Conservation (phyloP, 441 rosid species). For the Pelargonium myrrhifolium region DNA sequence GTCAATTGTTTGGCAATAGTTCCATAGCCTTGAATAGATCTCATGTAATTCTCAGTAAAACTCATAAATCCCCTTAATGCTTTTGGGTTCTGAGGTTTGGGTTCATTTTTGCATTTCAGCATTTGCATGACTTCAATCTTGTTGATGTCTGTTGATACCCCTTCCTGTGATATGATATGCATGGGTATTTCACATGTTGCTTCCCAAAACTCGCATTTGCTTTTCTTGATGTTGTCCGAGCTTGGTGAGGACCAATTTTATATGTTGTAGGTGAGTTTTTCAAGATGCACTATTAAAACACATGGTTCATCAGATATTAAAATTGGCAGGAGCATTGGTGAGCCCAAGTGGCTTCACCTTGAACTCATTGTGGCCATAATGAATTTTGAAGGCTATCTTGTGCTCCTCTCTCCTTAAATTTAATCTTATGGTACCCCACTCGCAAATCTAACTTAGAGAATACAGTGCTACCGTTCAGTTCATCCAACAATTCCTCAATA, state of each 20-base stretch:
- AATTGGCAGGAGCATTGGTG: neutral
- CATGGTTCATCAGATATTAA: neutral
- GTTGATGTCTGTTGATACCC: no score
- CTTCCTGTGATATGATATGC: no score
- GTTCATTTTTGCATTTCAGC: no score
- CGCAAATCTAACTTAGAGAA: conserved; percentile 4
- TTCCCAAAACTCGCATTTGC: no score
- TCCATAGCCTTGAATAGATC: neutral
- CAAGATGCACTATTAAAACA: neutral
- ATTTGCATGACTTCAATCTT: no score
- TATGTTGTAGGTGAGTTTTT: no score
- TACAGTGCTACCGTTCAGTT: neutral
- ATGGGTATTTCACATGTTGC: no score
- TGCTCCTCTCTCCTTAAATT: neutral
- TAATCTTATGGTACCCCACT: neutral
- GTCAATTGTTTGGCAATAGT: neutral
- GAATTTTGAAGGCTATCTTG: neutral
- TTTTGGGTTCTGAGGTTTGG: neutral
- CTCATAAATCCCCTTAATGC: neutral
- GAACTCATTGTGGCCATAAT: neutral
- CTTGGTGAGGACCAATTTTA: no score
- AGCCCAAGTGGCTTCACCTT: neutral
- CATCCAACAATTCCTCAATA: conserved; percentile 2
- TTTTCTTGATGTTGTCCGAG: no score
- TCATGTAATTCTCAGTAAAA: neutral